These are phyloP conservation scores for Vitellaria paradoxa DNA, from an alignment of 179 eudicot species.

Conservation along the genomic window DNA sequence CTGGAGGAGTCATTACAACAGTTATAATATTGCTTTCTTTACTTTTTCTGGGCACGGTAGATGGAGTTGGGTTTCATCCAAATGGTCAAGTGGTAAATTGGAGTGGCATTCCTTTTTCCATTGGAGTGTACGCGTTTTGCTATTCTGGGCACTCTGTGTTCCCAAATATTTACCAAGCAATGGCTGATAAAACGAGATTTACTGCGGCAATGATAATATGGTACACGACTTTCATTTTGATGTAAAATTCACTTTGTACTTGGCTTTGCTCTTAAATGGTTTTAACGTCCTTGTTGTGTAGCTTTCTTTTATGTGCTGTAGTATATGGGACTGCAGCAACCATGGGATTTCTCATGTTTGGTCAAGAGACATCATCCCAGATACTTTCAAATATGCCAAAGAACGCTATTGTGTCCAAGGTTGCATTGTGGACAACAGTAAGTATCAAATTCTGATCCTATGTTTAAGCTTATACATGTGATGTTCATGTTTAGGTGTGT, in stretches of 20 bases:
- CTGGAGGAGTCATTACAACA: conserved; percentile 79
- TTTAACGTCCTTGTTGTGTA: conserved; percentile 30
- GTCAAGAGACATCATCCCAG: conserved; percentile 66
- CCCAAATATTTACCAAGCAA: conserved; percentile 96
- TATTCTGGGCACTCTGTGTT: conserved; percentile 87
- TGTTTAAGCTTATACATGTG: neutral
- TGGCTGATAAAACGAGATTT: conserved; percentile 83
- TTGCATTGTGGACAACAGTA: conserved; percentile 92
- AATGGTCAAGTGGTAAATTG: conserved; percentile 51
- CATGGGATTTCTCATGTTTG: conserved; percentile 90
- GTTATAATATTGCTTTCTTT: conserved; percentile 60
- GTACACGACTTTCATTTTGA: conserved; percentile 22
- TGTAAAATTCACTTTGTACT: neutral
- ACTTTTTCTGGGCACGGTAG: conserved; percentile 54
- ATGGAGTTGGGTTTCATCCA: conserved; percentile 60
- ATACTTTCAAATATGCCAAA: conserved; percentile 85
- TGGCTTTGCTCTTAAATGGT: neutral
- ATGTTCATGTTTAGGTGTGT: neutral
- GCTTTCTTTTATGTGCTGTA: conserved; percentile 61
- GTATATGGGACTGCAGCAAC: conserved; percentile 76
- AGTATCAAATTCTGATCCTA: conserved; percentile 24
- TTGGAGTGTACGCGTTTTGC: conserved; percentile 89
- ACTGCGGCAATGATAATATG: conserved; percentile 50
- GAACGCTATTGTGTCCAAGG: conserved; percentile 47
- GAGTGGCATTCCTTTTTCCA: conserved; percentile 75